phyloP scores from a whole-genome alignment of 1,284 basidiomycete species.

The Xanthoconium separans region DNA sequence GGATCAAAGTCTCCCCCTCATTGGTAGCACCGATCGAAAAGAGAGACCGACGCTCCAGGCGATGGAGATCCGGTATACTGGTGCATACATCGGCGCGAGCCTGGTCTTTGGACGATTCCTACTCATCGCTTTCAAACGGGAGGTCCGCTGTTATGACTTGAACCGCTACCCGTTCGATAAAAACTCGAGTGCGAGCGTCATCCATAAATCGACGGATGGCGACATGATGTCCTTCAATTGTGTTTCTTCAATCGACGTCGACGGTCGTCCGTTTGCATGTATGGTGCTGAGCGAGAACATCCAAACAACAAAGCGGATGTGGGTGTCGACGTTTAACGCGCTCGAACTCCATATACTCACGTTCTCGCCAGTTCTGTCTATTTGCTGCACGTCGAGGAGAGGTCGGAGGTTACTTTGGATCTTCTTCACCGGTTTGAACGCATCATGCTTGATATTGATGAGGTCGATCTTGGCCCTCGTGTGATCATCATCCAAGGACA shows the following conservation, averaged over 20 bases:
- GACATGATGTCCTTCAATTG: conserved; percentile 10
- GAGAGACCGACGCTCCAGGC: not conserved
- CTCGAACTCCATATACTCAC: conserved; percentile 2
- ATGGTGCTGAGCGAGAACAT: conserved; percentile 9
- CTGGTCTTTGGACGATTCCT: conserved; percentile 22
- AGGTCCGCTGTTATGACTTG: conserved; percentile 24
- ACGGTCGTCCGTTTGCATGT: conserved; percentile 20
- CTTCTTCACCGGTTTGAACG: conserved; percentile 15
- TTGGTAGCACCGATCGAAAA: not conserved
- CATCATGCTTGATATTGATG: not conserved
- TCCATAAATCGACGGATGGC: conserved; percentile 5
- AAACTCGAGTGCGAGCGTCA: conserved; percentile 8
- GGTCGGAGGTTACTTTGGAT: conserved; percentile 11
- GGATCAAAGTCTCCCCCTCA: conserved; percentile 2
- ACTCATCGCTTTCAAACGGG: conserved; percentile 12
- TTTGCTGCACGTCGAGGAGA: conserved; percentile 4
- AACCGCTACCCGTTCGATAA: conserved; percentile 5
- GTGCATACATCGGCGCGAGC: not conserved
- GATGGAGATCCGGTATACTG: conserved; percentile 15
- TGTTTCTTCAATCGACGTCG: conserved; percentile 16
- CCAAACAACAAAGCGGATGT: conserved; percentile 3
- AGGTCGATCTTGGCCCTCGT: conserved; percentile 18
- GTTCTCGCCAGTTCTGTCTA: conserved; percentile 11
- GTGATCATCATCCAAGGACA: conserved; percentile 10
- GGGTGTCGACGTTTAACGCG: not conserved